phyloP scores from a whole-genome alignment of 1,284 basidiomycete genomes.

The Cutaneotrichosporon sp. region DNA sequence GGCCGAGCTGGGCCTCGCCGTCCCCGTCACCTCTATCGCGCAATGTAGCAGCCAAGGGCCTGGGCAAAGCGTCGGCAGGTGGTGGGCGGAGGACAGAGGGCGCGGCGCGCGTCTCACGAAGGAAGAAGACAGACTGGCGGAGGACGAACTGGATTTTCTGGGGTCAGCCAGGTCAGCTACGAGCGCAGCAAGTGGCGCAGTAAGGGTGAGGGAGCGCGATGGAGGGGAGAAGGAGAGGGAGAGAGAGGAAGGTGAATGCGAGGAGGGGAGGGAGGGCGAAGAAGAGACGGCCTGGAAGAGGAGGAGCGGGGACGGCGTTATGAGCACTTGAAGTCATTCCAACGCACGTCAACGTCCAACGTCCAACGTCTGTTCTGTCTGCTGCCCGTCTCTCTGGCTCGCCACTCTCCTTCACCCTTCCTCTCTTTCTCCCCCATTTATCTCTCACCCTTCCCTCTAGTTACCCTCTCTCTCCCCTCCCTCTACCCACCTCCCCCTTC shows the following conservation, averaged over 20 bases:
- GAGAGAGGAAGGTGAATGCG: not conserved
- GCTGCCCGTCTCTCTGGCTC: too few species aligned
- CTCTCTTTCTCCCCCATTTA: too few species aligned
- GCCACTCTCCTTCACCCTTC: too few species aligned
- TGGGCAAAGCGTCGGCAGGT: constrained; percentile 35
- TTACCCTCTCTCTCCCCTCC: too few species aligned
- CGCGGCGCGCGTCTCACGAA: constrained; percentile 40
- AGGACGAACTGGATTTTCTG: constrained; percentile 52
- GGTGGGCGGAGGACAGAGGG: constrained; percentile 38
- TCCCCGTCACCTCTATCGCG: constrained; percentile 3
- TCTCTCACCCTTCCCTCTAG: too few species aligned
- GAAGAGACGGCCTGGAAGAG: too few species aligned
- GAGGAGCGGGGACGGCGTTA: too few species aligned
- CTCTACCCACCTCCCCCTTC: too few species aligned
- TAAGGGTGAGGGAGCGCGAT: not conserved
- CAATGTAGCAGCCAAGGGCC: constrained; percentile 23
- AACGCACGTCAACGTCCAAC: too few species aligned
- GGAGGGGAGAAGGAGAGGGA: not conserved
- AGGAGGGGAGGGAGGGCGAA: not conserved
- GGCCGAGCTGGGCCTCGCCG: constrained; percentile 34
- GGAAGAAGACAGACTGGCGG: constrained; percentile 47
- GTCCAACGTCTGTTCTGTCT: too few species aligned
- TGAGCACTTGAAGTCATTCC: too few species aligned
- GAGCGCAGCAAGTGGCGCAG: too few species aligned
- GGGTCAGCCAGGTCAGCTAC: constrained; percentile 10